Evolutionary conservation across 148 eudicot species (phyloP).

Genomic region (Vaccinium macrocarpon): DNA sequence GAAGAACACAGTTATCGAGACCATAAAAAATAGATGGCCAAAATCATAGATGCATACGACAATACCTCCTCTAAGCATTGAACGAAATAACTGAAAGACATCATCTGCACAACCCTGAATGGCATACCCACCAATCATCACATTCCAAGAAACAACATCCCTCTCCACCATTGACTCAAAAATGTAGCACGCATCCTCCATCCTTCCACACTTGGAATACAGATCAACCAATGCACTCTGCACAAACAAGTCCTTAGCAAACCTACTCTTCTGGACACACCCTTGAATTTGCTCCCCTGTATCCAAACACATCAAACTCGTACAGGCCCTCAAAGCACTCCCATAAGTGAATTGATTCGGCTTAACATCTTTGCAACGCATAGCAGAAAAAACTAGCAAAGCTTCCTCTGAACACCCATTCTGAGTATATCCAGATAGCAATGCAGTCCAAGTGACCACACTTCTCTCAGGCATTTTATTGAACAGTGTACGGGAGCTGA

Average conservation of each 20-base stretch:
- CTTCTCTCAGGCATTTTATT: constrained; percentile 23
- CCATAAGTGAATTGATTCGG: constrained; percentile 25
- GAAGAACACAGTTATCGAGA: not conserved
- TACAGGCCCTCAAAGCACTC: constrained; percentile 22
- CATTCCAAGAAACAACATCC: constrained; percentile 25
- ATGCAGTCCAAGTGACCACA: constrained; percentile 22
- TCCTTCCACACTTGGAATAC: constrained; percentile 21
- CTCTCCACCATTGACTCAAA: constrained; percentile 21
- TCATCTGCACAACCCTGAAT: constrained; percentile 11
- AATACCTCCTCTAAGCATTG: constrained; percentile 23
- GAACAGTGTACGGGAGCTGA: constrained; percentile 18
- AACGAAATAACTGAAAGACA: constrained; percentile 19
- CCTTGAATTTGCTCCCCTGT: constrained; percentile 22
- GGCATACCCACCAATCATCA: constrained; percentile 25
- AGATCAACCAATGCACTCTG: constrained; percentile 26
- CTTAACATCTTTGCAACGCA: constrained; percentile 16
- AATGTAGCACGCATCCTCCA: constrained; percentile 15
- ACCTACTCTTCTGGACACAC: constrained; percentile 19
- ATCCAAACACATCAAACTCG: constrained; percentile 14
- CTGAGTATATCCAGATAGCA: constrained; percentile 21
- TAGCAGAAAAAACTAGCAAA: constrained; percentile 14
- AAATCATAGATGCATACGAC: not conserved
- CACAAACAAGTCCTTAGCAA: constrained; percentile 21
- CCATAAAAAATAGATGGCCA: not conserved
- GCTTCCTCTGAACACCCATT: constrained; percentile 24